Evolutionary conservation across 1,284 basidiomycete species (phyloP).

Genomic region (Leccinum pachyderme): DNA sequence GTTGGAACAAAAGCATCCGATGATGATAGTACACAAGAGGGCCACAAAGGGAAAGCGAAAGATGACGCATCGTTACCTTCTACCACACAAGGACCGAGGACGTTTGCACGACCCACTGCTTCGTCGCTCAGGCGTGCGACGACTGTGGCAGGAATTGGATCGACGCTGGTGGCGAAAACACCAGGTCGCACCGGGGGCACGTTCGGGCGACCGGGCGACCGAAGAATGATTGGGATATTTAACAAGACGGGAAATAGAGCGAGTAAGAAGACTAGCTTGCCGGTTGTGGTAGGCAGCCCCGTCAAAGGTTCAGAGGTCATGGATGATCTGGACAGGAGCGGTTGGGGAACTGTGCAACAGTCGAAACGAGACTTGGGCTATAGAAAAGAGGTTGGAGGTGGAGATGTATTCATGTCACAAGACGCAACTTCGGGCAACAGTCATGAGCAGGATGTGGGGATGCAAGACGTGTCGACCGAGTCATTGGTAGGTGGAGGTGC

Average conservation of each 20-base stretch:
- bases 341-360: neutral
- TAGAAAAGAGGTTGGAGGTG: conserved; percentile 13
- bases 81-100: conserved; percentile 4
- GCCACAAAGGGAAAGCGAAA: conserved; percentile 6
- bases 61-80: conserved; percentile 22
- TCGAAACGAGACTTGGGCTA: conserved; percentile 1
- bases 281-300: conserved; percentile 57
- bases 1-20: conserved; percentile 29
- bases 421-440: neutral
- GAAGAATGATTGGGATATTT: conserved; percentile 24
- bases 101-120: conserved; percentile 31
- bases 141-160: conserved; percentile 16
- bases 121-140: conserved; percentile 31
- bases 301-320: conserved; percentile 41
- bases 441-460: conserved; percentile 1
- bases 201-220: conserved; percentile 14
- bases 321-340: conserved; percentile 2
- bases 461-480: neutral
- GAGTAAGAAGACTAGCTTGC: conserved; percentile 64
- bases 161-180: conserved; percentile 1
- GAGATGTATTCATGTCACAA: conserved; percentile 24
- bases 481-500: neutral
- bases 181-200: conserved; percentile 1
- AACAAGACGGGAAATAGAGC: conserved; percentile 44
- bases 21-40: conserved; percentile 17